phyloP scores from a whole-genome alignment of 495 filamentous ascomycete genomes.

The Tricharina praecox region DNA sequence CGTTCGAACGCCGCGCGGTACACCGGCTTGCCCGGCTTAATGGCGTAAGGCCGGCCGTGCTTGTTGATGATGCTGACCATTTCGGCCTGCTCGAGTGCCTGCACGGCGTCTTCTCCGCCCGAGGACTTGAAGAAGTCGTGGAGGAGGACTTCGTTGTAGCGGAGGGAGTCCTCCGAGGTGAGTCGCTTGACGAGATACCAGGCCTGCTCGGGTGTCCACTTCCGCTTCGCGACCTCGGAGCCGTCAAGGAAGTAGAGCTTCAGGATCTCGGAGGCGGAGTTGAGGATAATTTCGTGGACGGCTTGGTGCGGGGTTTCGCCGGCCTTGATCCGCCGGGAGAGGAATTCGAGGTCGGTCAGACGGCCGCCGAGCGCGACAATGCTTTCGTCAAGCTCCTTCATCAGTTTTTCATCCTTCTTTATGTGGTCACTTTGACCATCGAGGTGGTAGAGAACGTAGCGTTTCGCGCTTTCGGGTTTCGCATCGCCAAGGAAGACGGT shows the following conservation, averaged over 20 bases:
- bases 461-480: slow-evolving; percentile 66
- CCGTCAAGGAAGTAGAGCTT: slow-evolving; percentile 71
- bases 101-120: slow-evolving; percentile 55
- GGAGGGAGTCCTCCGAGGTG: slow-evolving; percentile 40
- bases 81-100: slow-evolving; percentile 69
- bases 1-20: slow-evolving; percentile 65
- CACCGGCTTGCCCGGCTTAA: slow-evolving; percentile 73
- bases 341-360: slow-evolving; percentile 82
- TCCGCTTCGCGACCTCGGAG: slow-evolving; percentile 25
- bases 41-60: slow-evolving; percentile 56
- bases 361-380: slow-evolving; percentile 74
- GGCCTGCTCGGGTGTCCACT: slow-evolving; percentile 70
- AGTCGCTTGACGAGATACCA: slow-evolving; percentile 74
- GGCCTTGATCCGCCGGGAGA: slow-evolving; percentile 74
- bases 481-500: slow-evolving; percentile 73
- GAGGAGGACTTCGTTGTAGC: slow-evolving; percentile 71
- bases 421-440: slow-evolving; percentile 32
- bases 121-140: slow-evolving; percentile 50
- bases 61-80: slow-evolving; percentile 59
- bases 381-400: slow-evolving; percentile 54
- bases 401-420: slow-evolving; percentile 19
- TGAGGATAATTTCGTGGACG: slow-evolving; percentile 75
- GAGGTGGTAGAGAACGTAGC: slow-evolving; percentile 74
- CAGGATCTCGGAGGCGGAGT: slow-evolving; percentile 72
- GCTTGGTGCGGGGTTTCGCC: slow-evolving; percentile 74